Base-by-base conservation (phyloP, 2,329 filamentous ascomycete genomes). In the Verticillium isaacii region DNA sequence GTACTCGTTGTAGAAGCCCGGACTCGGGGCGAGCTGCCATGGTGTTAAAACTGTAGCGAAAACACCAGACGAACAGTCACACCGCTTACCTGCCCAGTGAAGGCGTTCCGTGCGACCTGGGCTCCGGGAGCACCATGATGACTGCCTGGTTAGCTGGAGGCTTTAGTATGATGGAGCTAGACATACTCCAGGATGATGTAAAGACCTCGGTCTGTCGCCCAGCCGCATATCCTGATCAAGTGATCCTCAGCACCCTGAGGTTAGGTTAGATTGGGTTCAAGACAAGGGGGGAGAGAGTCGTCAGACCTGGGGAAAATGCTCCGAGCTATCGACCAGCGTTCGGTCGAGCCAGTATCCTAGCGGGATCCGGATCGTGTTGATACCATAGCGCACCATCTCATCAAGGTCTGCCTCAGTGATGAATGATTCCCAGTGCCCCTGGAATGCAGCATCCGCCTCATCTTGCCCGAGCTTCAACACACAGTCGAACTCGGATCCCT, bases 281-380 rank as follows among this genome's bases (percentile, higher is more conserved):
- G 29, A 19, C 12, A 17, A 0, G 1, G 9, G 4, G 6, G 1
- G 2, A 2, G 23, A 39, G 19, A 55, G n/a, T 56, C 23, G 29
- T 7, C 64, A 2, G 12, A 62, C 64, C 65, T 66, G 70, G 3
- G 82, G 81, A 61, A 85, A 85, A 62, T 82, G 74, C 70, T 85
- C 82, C 34, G 75, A 80, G 54, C 74, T 60, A 60, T 82, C 75
- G 12, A 85, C 79, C 2, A 83, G 69, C 41, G 76, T 75, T 66
- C 84, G 81, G 50, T 80, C 73, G 41, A 85, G 72, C 82, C 82
- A 86, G 70, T 83, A 86, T 9, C 83, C 84, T 3, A 85, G 71
- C 0, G 83, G 82, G 25, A 86, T 78, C 5, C 82, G 77, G 56
- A 86, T 74, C 0, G 82, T 81, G 68, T 85, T 85, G 50, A 85